Percentiles rank a stretch among this genome's conserved stretches.
These are phyloP conservation scores for Stropharia rugosoannulata DNA, from an alignment of 768 basidiomycete genomes.

Conservation along the genomic window DNA sequence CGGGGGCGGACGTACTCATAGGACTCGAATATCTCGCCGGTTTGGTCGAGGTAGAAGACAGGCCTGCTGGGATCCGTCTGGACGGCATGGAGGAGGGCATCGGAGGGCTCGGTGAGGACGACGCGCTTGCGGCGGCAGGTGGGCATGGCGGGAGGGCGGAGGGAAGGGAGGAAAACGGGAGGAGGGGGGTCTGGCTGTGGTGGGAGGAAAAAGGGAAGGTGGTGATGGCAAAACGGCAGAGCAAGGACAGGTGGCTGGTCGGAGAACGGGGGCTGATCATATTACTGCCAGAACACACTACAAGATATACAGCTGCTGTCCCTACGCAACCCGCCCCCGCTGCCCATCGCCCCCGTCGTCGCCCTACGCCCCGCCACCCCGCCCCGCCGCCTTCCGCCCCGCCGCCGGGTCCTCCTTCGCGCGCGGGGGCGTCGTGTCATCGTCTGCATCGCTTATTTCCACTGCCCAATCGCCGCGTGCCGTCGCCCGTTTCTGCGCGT, in stretches of 20 bases:
- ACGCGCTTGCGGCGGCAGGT: slow-evolving; percentile 90
- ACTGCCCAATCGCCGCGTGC: slow-evolving; percentile 2
- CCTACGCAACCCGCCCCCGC: background rate
- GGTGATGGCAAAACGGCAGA: slow-evolving; percentile 56
- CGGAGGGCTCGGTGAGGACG: slow-evolving; percentile 80
- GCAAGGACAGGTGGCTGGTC: slow-evolving; percentile 64
- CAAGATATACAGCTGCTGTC: slow-evolving; percentile 7
- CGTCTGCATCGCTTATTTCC: slow-evolving; percentile 3
- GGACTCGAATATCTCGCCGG: slow-evolving; percentile 95
- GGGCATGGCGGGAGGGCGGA: slow-evolving; percentile 53
- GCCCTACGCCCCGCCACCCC: background rate
- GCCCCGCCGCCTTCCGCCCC: background rate
- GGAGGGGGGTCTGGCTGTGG: slow-evolving; percentile 37
- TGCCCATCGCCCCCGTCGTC: slow-evolving; percentile 15
- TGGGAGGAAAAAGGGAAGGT: slow-evolving; percentile 41
- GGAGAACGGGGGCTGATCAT: slow-evolving; percentile 45
- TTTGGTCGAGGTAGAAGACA: slow-evolving; percentile 91
- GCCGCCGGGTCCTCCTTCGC: background rate
- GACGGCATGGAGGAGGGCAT: slow-evolving; percentile 62
- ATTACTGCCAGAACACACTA: slow-evolving; percentile 21
- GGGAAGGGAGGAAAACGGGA: slow-evolving; percentile 25
- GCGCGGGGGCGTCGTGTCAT: slow-evolving; percentile 2
- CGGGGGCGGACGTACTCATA: slow-evolving; percentile 74
- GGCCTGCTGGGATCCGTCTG: slow-evolving; percentile 65
- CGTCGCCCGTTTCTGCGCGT: background rate